Conservation (phyloP, 345 rosid species). For the Cardamine occulta region DNA sequence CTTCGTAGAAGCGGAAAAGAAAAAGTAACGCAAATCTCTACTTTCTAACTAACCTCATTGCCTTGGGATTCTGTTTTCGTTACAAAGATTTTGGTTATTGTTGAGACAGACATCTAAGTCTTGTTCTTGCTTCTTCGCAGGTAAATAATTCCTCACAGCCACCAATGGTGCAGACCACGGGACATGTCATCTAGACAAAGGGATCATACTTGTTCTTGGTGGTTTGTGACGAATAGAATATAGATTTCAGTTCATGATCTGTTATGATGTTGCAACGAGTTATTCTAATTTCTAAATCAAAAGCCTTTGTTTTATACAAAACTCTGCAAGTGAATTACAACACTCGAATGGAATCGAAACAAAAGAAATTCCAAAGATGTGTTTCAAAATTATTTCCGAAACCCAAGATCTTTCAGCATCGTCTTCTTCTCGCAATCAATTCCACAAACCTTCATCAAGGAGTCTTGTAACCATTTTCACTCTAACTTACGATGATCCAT, state of each 20-base stretch:
- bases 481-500: neutral
- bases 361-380: neutral
- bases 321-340: neutral
- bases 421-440: neutral
- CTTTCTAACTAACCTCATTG: slow-evolving; percentile 6
- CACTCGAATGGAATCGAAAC: neutral
- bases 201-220: neutral
- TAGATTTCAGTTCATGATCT: neutral
- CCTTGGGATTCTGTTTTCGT: neutral
- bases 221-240: neutral
- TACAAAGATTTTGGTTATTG: neutral
- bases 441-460: neutral
- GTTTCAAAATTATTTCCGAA: neutral
- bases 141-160: neutral
- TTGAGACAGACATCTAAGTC: neutral
- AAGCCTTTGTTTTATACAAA: slow-evolving; percentile 5
- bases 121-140: neutral
- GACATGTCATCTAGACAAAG: neutral
- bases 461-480: neutral
- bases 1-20: slow-evolving; percentile 65
- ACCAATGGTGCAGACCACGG: neutral
- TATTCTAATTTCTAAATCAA: neutral
- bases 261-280: neutral
- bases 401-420: neutral
- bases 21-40: slow-evolving; percentile 48